A percentile compares a stretch with the other conserved stretches of the same genome.
Conservation (phyloP, 306 rosid genomes). For the Psophocarpus tetragonolobus region DNA sequence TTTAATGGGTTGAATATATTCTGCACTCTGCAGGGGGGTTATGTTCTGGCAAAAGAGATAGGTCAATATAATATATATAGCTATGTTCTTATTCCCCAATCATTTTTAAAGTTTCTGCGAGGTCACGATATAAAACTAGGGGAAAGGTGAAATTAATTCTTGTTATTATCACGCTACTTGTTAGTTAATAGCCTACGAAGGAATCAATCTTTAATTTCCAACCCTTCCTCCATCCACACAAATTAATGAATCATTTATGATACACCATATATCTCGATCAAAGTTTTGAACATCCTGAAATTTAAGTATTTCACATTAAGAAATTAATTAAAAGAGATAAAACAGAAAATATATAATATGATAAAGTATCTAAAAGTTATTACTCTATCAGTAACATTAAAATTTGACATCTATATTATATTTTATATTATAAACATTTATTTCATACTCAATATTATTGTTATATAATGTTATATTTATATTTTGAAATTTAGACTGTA, state of each 20-base stretch:
- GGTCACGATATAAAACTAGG: slow-evolving; percentile 33
- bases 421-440: no score
- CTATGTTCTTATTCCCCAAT: slow-evolving; percentile 57
- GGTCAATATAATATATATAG: slow-evolving; percentile 31
- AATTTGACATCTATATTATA: no score
- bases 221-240: not conserved
- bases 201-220: slow-evolving; percentile 32
- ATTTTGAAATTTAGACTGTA: no score
- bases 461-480: no score
- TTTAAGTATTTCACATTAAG: no score
- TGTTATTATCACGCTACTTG: not conserved
- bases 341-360: no score
- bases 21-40: slow-evolving; percentile 40
- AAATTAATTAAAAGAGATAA: no score
- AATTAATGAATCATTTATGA: no score
- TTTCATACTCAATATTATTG: no score
- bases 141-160: slow-evolving; percentile 27
- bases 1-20: slow-evolving; percentile 34
- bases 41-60: slow-evolving; percentile 34
- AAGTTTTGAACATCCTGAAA: no score
- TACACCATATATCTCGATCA: not conserved
- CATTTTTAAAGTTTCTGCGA: slow-evolving; percentile 36
- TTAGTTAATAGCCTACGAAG: slow-evolving; percentile 2
- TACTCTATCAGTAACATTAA: no score
- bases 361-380: no score